A percentile compares a stretch with the other conserved stretches of the same genome.
phyloP scores from a whole-genome alignment of 768 basidiomycete species.

The Pulveroboletus sp. region DNA sequence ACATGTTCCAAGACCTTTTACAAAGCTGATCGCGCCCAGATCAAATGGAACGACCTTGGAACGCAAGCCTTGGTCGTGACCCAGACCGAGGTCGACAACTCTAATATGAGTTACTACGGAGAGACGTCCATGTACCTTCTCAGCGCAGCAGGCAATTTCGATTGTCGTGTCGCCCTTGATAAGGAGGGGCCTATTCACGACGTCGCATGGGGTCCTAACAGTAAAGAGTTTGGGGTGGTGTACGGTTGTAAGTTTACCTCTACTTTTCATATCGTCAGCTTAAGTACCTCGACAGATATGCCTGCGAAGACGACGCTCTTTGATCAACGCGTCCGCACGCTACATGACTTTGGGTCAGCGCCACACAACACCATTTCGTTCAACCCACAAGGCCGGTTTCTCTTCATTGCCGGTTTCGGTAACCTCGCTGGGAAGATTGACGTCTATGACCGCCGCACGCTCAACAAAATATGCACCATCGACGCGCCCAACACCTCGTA shows the following conservation, averaged over 20 bases:
- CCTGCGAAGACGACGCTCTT: slow-evolving; percentile 92
- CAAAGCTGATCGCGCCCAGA: slow-evolving; percentile 89
- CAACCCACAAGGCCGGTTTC: slow-evolving; percentile 88
- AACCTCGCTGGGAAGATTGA: slow-evolving; percentile 95
- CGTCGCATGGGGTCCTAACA: slow-evolving; percentile 93
- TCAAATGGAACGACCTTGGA: slow-evolving; percentile 96
- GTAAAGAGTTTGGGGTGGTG: slow-evolving; percentile 94
- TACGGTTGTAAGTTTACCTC: slow-evolving; percentile 79
- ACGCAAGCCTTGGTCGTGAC: slow-evolving; percentile 90
- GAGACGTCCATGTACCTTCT: slow-evolving; percentile 95
- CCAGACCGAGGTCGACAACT: slow-evolving; percentile 95
- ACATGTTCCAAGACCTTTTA: slow-evolving; percentile 90
- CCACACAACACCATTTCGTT: slow-evolving; percentile 93
- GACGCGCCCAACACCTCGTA: slow-evolving; percentile 92
- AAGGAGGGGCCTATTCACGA: slow-evolving; percentile 99
- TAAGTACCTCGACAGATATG: slow-evolving; percentile 60
- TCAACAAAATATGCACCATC: slow-evolving; percentile 74
- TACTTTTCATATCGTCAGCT: neutral
- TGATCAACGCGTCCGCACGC: slow-evolving; percentile 81
- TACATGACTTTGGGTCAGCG: slow-evolving; percentile 88
- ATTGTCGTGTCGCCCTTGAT: slow-evolving; percentile 83
- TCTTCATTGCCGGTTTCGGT: slow-evolving; percentile 93
- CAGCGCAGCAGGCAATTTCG: slow-evolving; percentile 89
- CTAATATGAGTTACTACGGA: slow-evolving; percentile 97
- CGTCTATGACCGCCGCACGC: slow-evolving; percentile 83